A percentile compares a stretch with the other conserved stretches of the same genome.
phyloP scores from a whole-genome alignment of 768 basidiomycete genomes.

The Hypholoma sublateritium region DNA sequence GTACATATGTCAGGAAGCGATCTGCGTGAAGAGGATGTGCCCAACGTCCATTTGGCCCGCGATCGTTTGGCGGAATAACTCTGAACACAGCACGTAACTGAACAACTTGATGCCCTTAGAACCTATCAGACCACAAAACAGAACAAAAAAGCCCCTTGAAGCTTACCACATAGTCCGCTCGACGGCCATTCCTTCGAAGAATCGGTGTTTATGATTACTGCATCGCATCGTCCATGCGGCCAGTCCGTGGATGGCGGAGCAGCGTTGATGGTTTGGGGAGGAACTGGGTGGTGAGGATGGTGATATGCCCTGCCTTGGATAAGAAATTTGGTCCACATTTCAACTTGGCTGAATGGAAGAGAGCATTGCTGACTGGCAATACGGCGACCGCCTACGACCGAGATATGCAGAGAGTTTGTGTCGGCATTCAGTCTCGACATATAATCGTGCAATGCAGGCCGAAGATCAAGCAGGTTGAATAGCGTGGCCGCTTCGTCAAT shows the following conservation, averaged over 20 bases:
- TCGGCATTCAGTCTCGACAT: constrained; percentile 1
- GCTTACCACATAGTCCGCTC: constrained; percentile 20
- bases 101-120: constrained; percentile 16
- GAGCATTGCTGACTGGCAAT: background rate
- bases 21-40: background rate
- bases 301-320: constrained; percentile 26
- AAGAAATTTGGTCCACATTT: constrained; percentile 25
- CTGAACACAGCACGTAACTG: constrained; percentile 10
- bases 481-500: constrained; percentile 19
- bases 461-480: constrained; percentile 27
- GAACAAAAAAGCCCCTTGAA: background rate
- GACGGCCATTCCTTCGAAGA: constrained; percentile 11
- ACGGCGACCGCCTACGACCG: constrained; percentile 14
- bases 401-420: background rate
- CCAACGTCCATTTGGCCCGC: background rate
- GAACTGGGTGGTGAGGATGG: constrained; percentile 14
- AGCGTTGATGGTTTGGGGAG: constrained; percentile 21
- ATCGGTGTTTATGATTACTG: constrained; percentile 19
- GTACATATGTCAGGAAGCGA: constrained; percentile 24
- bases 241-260: constrained; percentile 16
- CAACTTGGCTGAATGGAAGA: constrained; percentile 21
- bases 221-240: constrained; percentile 20
- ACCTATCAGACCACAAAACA: no score
- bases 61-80: constrained; percentile 1
- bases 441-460: constrained; percentile 23